Conservation (phyloP, 768 basidiomycete genomes). For the Collybia sordida region DNA sequence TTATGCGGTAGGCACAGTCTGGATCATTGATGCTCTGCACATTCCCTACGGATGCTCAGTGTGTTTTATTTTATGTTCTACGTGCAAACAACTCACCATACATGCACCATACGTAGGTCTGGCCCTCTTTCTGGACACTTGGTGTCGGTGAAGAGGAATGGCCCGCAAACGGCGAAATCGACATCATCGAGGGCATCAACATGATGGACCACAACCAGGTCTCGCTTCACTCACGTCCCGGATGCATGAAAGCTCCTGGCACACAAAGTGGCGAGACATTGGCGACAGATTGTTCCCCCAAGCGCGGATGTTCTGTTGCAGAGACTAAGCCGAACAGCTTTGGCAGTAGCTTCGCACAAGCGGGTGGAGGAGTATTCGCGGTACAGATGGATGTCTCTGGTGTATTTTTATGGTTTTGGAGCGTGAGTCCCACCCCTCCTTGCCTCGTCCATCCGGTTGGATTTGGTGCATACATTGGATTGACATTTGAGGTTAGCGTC, state of each 20-base stretch:
- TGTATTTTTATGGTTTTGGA: conserved; percentile 23
- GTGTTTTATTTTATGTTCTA: conserved; percentile 11
- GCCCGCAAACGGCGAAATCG: conserved; percentile 45
- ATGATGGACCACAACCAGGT: conserved; percentile 48
- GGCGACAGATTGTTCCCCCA: conserved; percentile 28
- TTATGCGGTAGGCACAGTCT: conserved; percentile 40
- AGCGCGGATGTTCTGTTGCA: conserved; percentile 42
- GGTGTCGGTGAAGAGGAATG: conserved; percentile 31
- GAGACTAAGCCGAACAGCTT: conserved; percentile 45
- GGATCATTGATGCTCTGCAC: conserved; percentile 43
- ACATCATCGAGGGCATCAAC: conserved; percentile 65
- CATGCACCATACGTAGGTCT: conserved; percentile 29
- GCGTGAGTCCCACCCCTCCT: conserved; percentile 16
- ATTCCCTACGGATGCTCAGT: conserved; percentile 59
- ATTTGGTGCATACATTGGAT: not conserved
- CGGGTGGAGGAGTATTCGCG: conserved; percentile 59
- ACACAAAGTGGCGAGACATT: conserved; percentile 30
- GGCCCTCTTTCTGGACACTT: conserved; percentile 48
- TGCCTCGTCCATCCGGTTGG: not conserved
- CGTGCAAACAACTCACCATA: not conserved
- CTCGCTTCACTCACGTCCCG: conserved; percentile 48
- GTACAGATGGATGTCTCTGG: conserved; percentile 64
- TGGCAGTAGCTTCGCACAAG: conserved; percentile 45
- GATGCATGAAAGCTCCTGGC: conserved; percentile 31
- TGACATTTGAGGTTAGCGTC: conserved; percentile 26